Base-by-base conservation (phyloP, 495 filamentous ascomycete genomes). In the Penicillium desertorum region DNA sequence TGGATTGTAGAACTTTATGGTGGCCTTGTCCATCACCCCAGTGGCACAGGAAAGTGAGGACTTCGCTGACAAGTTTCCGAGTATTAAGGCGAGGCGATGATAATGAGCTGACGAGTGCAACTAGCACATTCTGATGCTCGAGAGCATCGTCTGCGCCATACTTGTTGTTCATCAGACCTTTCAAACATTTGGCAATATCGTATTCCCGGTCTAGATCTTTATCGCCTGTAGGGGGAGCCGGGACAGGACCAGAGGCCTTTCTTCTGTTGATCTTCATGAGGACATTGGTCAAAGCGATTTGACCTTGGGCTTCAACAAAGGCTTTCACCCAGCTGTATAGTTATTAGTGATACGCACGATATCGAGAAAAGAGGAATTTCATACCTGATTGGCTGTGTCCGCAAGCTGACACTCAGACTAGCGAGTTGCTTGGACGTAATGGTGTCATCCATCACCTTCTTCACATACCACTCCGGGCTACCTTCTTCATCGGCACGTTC, bases 101-200 rank as follows among this genome's bases (percentile, higher is more conserved):
- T 45, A 98, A 76, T 23, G 90, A 96, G 46, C 85, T 93, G 51
- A 88, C 90, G 36, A 98, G 81, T 10, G 95, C 89, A 52, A 91
- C 87, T 54, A 97, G 86, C 56, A 97, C 88, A 63, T 90, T 86
- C 64, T 94, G 88, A 70, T 98, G 94, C 36, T 81, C 76, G 45
- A 98, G 79, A n/a, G 95, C 94, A 81, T 98, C 92, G 63, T 98
- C 95, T 30, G 94, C 95, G 45, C 94, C 94, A 73, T 93, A 98
- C 66, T 96, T 96, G 81, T 96, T 98, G 81, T 98, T 98, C 88
- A 98, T 95, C 46, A 98, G 72, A 46, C 91, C 90, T 74, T 98
- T 98, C 49, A 98, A 71, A 74, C 95, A 98, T 75, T 98, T 98
- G 58, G 95, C 84, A 62, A 98, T 96, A 66, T 98, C 94, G 72